A percentile compares a stretch with the other conserved stretches of the same genome.
phyloP scores from a whole-genome alignment of 257 asterid species.

The Solanum tacnaense region DNA sequence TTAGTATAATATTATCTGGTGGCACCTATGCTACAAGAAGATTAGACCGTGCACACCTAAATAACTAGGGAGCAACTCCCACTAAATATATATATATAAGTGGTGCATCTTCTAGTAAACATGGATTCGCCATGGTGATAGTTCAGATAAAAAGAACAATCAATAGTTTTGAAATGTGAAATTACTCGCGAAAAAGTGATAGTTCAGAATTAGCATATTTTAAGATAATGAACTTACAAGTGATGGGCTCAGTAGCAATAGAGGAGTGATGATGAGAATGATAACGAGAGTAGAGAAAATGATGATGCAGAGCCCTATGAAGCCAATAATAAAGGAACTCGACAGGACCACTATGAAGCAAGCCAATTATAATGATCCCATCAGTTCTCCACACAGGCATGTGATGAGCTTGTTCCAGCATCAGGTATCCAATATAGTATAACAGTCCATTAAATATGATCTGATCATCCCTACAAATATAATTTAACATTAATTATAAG shows the following conservation, averaged over 20 bases:
- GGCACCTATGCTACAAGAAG: not conserved
- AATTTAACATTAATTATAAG: not conserved
- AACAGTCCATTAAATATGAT: slow-evolving; percentile 47
- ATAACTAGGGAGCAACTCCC: too few species aligned
- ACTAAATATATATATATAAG: too few species aligned
- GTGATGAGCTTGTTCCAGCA: not conserved
- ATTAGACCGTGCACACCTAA: too few species aligned
- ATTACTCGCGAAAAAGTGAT: not conserved
- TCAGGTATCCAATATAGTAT: slow-evolving; percentile 20
- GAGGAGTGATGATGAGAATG: slow-evolving; percentile 91
- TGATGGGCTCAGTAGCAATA: slow-evolving; percentile 65
- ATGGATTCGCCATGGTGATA: not conserved
- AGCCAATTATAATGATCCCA: slow-evolving; percentile 31
- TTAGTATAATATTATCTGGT: not conserved
- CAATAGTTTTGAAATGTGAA: not conserved
- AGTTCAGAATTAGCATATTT: not conserved
- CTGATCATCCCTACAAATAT: slow-evolving; percentile 62
- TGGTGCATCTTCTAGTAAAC: too few species aligned
- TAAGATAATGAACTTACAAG: slow-evolving; percentile 31
- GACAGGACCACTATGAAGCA: slow-evolving; percentile 59
- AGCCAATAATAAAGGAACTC: slow-evolving; percentile 76
- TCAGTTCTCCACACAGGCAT: slow-evolving; percentile 52
- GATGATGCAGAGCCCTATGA: slow-evolving; percentile 73
- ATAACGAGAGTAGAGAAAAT: slow-evolving; percentile 64
- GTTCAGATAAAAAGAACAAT: not conserved